Evolutionary conservation across 2,329 filamentous ascomycete genomes (phyloP).

Genomic region (Aspergillus sp.): DNA sequence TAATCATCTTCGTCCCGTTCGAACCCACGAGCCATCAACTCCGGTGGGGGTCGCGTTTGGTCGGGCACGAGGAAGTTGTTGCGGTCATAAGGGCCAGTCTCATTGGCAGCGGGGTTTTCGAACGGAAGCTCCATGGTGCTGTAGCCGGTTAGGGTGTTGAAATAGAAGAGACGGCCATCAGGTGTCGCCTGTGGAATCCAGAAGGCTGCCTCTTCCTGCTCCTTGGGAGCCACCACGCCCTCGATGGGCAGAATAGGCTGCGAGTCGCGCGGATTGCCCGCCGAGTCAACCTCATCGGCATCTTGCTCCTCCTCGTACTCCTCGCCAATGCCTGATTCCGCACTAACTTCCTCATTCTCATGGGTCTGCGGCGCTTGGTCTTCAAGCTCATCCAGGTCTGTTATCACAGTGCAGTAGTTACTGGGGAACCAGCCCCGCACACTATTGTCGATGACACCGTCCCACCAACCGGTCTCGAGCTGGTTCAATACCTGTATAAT

Average conservation of each 20-base stretch:
- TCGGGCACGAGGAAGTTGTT: slow-evolving; percentile 88
- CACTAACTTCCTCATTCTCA: slow-evolving; percentile 55
- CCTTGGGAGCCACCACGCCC: slow-evolving; percentile 57
- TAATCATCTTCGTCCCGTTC: slow-evolving; percentile 87
- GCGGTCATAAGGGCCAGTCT: slow-evolving; percentile 83
- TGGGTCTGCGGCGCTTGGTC: slow-evolving; percentile 60
- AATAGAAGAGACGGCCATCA: slow-evolving; percentile 92
- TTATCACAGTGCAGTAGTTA: slow-evolving; percentile 93
- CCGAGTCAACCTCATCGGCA: slow-evolving; percentile 68
- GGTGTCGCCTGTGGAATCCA: slow-evolving; percentile 98
- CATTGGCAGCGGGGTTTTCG: slow-evolving; percentile 80
- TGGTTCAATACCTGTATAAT: slow-evolving; percentile 98
- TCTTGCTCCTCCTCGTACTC: slow-evolving; percentile 66
- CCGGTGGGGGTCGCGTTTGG: slow-evolving; percentile 82
- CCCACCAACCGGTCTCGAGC: slow-evolving; percentile 98
- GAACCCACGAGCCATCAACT: slow-evolving; percentile 83
- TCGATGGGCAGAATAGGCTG: slow-evolving; percentile 68
- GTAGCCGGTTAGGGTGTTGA: slow-evolving; percentile 95
- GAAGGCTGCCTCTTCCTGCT: slow-evolving; percentile 87
- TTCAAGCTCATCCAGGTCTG: slow-evolving; percentile 70
- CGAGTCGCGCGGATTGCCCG: slow-evolving; percentile 65
- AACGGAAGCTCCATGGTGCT: slow-evolving; percentile 93
- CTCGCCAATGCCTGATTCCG: slow-evolving; percentile 58
- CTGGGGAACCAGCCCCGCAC: slow-evolving; percentile 98
- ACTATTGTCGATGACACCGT: slow-evolving; percentile 87